These are phyloP conservation scores for Acacia crassicarpa DNA, from an alignment of 306 rosid genomes.

Conservation along the genomic window DNA sequence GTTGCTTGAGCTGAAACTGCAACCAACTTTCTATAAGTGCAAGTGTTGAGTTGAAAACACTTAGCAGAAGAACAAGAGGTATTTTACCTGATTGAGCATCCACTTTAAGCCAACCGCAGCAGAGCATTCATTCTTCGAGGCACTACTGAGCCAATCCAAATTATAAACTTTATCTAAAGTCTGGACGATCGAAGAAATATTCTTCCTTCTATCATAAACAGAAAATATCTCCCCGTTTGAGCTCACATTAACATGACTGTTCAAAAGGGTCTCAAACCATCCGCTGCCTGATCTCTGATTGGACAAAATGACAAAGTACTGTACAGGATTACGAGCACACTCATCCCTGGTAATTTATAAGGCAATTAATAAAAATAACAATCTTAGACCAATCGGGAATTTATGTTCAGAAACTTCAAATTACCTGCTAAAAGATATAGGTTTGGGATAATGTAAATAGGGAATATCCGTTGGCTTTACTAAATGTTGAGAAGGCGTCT, in stretches of 20 bases:
- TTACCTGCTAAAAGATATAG: slow-evolving; percentile 84
- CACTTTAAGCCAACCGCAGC: slow-evolving; percentile 98
- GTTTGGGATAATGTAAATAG: slow-evolving; percentile 71
- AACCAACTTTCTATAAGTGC: neutral
- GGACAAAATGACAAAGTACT: slow-evolving; percentile 75
- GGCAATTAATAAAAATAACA: slow-evolving; percentile 21
- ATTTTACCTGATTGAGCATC: slow-evolving; percentile 95
- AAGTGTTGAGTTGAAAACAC: neutral
- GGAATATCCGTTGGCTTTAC: slow-evolving; percentile 39
- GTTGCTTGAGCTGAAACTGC: neutral
- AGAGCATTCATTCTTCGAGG: slow-evolving; percentile 92
- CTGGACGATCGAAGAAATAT: slow-evolving; percentile 65
- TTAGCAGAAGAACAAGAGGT: slow-evolving; percentile 6
- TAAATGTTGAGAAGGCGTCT: slow-evolving; percentile 38
- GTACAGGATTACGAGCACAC: slow-evolving; percentile 80
- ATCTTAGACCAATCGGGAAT: neutral
- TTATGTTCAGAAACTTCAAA: slow-evolving; percentile 15
- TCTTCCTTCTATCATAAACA: slow-evolving; percentile 62
- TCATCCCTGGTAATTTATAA: slow-evolving; percentile 59
- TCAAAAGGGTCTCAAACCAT: slow-evolving; percentile 90
- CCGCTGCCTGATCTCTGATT: slow-evolving; percentile 98
- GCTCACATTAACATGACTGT: slow-evolving; percentile 81
- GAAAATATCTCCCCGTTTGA: slow-evolving; percentile 95
- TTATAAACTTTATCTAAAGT: slow-evolving; percentile 82
- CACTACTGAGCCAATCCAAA: slow-evolving; percentile 93